These are phyloP conservation scores for Paxillus ammoniavirescens DNA, from an alignment of 768 basidiomycete genomes.

Conservation along the genomic window DNA sequence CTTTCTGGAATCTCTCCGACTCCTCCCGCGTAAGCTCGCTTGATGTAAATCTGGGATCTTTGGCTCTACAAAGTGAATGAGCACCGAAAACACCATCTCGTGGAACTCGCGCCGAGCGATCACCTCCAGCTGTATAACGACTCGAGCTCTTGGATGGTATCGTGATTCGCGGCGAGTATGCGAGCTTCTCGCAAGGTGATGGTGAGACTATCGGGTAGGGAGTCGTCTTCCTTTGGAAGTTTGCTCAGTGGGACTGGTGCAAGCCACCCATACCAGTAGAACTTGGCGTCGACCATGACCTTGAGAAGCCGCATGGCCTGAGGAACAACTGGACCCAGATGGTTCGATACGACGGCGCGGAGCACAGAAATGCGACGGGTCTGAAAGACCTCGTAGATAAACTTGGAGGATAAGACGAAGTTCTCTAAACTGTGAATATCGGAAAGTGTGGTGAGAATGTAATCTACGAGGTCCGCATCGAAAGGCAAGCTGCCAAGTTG, in stretches of 20 bases:
- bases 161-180: slow-evolving; percentile 15
- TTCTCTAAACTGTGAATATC: slow-evolving; percentile 10
- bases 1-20: slow-evolving; percentile 29
- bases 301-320: slow-evolving; percentile 18
- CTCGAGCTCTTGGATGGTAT: slow-evolving; percentile 14
- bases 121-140: slow-evolving; percentile 21
- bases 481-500: slow-evolving; percentile 3
- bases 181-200: slow-evolving; percentile 12
- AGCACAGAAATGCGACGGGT: slow-evolving; percentile 10
- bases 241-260: slow-evolving; percentile 5
- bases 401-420: slow-evolving; percentile 16
- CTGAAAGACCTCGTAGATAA: slow-evolving; percentile 15
- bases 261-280: slow-evolving; percentile 17
- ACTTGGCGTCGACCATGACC: slow-evolving; percentile 8
- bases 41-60: slow-evolving; percentile 32
- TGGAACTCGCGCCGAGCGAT: background rate
- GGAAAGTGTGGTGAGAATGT: slow-evolving; percentile 7
- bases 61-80: slow-evolving; percentile 29
- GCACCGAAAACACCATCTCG: background rate
- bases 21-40: slow-evolving; percentile 33
- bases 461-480: slow-evolving; percentile 12
- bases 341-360: slow-evolving; percentile 13
- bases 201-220: background rate
- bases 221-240: slow-evolving; percentile 14
- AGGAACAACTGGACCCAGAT: slow-evolving; percentile 7